Base-by-base conservation (phyloP, 768 basidiomycete species). In the Boletus speciosus region DNA sequence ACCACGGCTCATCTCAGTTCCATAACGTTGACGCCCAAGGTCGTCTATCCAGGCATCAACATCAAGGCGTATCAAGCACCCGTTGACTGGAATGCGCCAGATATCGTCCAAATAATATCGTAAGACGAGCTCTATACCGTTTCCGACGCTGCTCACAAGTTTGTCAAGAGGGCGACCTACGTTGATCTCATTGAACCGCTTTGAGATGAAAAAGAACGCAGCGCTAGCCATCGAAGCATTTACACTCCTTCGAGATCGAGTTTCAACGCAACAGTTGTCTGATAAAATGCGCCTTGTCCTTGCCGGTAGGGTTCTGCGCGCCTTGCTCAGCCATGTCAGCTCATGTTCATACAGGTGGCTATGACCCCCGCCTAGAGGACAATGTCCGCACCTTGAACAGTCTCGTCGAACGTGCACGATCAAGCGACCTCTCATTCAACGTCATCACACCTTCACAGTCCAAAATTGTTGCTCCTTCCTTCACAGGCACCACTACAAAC, bases 31-130 rank as follows among this genome's bases (percentile, higher is more conserved):
- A 74, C 71, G 0, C 92, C 88, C 4, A 77, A 76, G 37, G 86
- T 97, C n/a, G 85, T 98, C n/a, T 94, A 98, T 67, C 97, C 97
- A 1, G 93, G 94, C 0, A 93, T 99, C 55, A 93, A 97, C 60
- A 73, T 92, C 16, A 72, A 79, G 4, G 84, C 85, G 0, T 98
- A 96, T 61, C 81, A 80, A 31, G 52, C 66, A 51, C 64, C 73
- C 0, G 65, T 78, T 9, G 72, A 80, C 54, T 52, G 57, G 51
- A 68, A 67, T 14, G 77, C 80, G 45, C 73, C 78, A 6, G 84
- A 87, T 49, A 77, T 88, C 6, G 44, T 64, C 12, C 74, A 76
- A n/a, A 69, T 88, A 4, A 52, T 66, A 21, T 88, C 85, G 86
- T 88, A 64, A 62, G 87, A 39, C 8, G 9, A 25, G 2, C 11